Base-by-base conservation (phyloP, 352 stramenopile species). In the Aphanomyces stellatus region DNA sequence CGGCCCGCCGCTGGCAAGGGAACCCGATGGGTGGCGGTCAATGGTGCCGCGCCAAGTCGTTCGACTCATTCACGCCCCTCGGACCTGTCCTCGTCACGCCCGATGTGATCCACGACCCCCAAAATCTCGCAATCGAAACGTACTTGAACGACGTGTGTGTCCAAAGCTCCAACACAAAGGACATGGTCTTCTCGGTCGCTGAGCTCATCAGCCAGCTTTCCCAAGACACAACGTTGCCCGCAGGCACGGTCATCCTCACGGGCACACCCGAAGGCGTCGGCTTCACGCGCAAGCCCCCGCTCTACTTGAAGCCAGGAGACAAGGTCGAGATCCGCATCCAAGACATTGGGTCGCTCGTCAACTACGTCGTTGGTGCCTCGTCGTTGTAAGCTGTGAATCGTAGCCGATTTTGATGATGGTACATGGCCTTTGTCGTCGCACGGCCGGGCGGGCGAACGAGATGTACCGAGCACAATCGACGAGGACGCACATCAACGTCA, bases 141-240 rank as follows among this genome's bases (percentile, higher is more conserved):
- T 77, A 80, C 43, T 62, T 97, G 35, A 96, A 97, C 63, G 85
- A 82, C 33, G 73, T 88, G 37, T 75, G 81, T 48, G 84, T 95
- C 74, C 90, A 97, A 69, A 80, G 93, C 60, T 95, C 72, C 96
- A 93, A 78, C 57, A 97, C 90, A 43, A 63, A 74, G 27, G 88
- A 96, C 76, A 96, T 97, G 86, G 95, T 97, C 71, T 97, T 96
- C 72, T 87, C 78, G 2, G 83, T 97, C 0, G 78, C 85, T 2
- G 77, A 93, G 70, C 72, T 96, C 30, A 94, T 97, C 62, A 92
- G 84, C 64, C 84, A 92, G 71, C 76, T 96, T 3, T 96, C 88
- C 11, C 84, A 96, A 68, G 89, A 94, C 69, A 93, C 75, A 48
- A 97, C 90, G 46, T 72, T 97, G 49, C 78, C 78, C n/a, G 81